Base-by-base conservation (phyloP, 805 yeast genomes). In the Vanderwaltozyma polyspora region DNA sequence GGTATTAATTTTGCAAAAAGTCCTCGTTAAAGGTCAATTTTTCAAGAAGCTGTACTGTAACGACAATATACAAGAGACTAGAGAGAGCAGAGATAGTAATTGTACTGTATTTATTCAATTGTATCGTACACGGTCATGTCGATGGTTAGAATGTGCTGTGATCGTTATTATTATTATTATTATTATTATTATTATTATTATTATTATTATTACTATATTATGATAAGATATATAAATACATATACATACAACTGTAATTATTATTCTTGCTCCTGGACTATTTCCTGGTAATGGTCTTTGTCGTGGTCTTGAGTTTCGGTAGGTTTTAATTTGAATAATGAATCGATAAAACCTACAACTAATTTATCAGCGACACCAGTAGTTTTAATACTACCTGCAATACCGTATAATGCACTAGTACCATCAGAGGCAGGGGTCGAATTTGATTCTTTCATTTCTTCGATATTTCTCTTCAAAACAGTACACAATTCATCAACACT, bases 331-430 rank as follows among this genome's bases (percentile, higher is more conserved):
- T 84, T 80, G 57, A 85, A 89, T 29, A 91, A 52, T 6, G 83
- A 67, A 52, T 91, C 95, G 19, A 91, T 60, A 52, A 89, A 89
- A 0, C 81, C 87, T 11, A 71, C 79, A 27, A 89, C 80, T 9
- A 89, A 58, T 36, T 70, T 67, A 39, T 81, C 94, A 9, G 86
- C 95, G 11, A 91, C 76, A 3, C 94, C 91, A 0, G 76, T 70
- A 0, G 95, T 85, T 37, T 72, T 64, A 16, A 91, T 74, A 49
- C 91, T 82, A 6, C 95, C 96, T 2, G 97, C 97, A 31, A 89
- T 93, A 45, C 98, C 98, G 51, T 89, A 89, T 29, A 89, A 53
- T 3, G 91, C 94, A 12, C 94, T 91, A 1, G 95, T 84, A 38
- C 81, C 84, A 15, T 74, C 70, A 8, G 65, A 17, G 34, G 47